phyloP scores from a whole-genome alignment of 164 flowering plant species.

The Vitis labrusca region DNA sequence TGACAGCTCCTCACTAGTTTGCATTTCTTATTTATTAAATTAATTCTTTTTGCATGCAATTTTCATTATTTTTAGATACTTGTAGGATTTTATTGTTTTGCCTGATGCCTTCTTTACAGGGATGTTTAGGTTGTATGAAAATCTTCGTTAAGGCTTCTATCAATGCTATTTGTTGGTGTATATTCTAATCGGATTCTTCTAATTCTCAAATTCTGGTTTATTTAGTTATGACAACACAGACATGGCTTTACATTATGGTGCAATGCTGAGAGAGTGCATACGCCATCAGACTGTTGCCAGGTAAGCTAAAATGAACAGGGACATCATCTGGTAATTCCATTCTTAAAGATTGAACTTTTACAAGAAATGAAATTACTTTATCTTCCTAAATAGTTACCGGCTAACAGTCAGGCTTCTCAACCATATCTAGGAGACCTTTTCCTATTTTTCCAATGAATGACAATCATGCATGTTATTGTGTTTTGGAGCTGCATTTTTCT shows the following conservation, averaged over 20 bases:
- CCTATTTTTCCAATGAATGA: too few species aligned
- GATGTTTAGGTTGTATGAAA: background rate
- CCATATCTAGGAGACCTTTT: too few species aligned
- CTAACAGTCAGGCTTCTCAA: too few species aligned
- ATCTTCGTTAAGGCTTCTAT: background rate
- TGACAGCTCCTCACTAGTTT: background rate
- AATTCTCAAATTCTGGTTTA: background rate
- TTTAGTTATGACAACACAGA: conserved; percentile 75
- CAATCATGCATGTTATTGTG: background rate
- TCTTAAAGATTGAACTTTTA: background rate
- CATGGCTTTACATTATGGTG: conserved; percentile 90
- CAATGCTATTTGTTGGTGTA: background rate
- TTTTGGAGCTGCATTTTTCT: background rate
- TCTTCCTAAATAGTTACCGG: background rate
- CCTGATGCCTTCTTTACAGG: background rate
- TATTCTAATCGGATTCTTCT: background rate
- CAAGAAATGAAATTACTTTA: background rate
- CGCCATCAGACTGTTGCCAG: conserved; percentile 91
- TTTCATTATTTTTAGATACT: background rate
- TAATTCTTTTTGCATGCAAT: background rate
- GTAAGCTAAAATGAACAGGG: conserved; percentile 26
- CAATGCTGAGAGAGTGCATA: conserved; percentile 96
- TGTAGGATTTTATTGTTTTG: background rate
- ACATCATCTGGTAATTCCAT: background rate
- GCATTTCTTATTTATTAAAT: too few species aligned